Evolutionary conservation across 148 eudicot genomes (phyloP).

Genomic region (Arbutus unedo): DNA sequence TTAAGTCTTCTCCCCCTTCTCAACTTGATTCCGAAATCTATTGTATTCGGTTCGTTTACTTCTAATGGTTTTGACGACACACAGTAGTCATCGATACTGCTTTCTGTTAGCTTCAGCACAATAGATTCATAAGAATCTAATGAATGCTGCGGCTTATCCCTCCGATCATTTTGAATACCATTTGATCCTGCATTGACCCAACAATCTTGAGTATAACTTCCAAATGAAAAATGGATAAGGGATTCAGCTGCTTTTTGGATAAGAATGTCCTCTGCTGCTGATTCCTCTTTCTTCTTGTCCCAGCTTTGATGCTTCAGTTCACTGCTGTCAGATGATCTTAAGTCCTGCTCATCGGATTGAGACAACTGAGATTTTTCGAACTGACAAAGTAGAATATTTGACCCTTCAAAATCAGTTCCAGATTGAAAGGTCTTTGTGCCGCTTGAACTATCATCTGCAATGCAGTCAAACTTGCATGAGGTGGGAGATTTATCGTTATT

Average conservation of each 20-base stretch:
- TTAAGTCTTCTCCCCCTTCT: constrained; percentile 67
- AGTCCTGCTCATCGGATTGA: constrained; percentile 29
- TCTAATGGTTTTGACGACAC: constrained; percentile 45
- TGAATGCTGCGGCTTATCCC: constrained; percentile 40
- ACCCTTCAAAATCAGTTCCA: constrained; percentile 28
- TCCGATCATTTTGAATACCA: constrained; percentile 18
- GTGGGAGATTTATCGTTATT: constrained; percentile 18
- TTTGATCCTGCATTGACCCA: constrained; percentile 14
- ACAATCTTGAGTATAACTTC: constrained; percentile 20
- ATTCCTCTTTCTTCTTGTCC: constrained; percentile 20
- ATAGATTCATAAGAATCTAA: constrained; percentile 56
- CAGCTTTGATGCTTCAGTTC: constrained; percentile 23
- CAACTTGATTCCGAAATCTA: constrained; percentile 34
- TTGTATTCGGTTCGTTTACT: constrained; percentile 30
- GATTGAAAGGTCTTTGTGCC: constrained; percentile 36
- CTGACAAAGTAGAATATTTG: constrained; percentile 19
- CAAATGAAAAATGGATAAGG: constrained; percentile 33
- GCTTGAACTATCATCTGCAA: constrained; percentile 23
- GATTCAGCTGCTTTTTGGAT: constrained; percentile 43
- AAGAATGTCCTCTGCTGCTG: constrained; percentile 25
- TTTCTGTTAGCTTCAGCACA: constrained; percentile 42
- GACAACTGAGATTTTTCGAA: constrained; percentile 12
- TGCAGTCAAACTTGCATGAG: constrained; percentile 29
- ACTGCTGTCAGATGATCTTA: constrained; percentile 27
- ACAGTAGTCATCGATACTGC: constrained; percentile 38